Percentiles rank a stretch among this genome's conserved stretches.
Conservation (phyloP, 139 green algal species). For the Dunaliella primolecta region DNA sequence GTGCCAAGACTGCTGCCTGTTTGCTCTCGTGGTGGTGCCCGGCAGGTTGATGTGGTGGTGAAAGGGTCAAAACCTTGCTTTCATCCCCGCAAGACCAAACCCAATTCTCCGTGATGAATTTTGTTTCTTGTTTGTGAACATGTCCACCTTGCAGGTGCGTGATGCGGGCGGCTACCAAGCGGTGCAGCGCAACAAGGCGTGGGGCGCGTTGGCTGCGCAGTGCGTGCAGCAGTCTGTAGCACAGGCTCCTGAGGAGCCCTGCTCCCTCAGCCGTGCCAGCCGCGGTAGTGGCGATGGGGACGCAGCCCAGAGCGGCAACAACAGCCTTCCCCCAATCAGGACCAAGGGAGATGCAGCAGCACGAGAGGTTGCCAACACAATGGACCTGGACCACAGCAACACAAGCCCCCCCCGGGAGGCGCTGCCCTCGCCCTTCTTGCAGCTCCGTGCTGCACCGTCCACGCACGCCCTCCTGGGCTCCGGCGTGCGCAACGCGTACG, state of each 20-base stretch:
- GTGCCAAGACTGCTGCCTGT: too few species aligned
- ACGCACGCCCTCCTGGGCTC: neutral
- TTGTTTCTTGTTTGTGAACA: too few species aligned
- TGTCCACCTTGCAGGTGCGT: too few species aligned
- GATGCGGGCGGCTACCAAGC: neutral
- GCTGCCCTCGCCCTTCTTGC: neutral
- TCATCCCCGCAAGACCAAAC: too few species aligned
- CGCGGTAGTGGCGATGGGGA: too few species aligned
- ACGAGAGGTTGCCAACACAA: too few species aligned
- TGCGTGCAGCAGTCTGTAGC: neutral
- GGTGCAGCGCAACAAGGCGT: neutral
- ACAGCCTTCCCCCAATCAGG: neutral
- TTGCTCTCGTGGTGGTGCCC: too few species aligned
- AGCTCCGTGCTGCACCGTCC: neutral
- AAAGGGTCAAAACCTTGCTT: too few species aligned
- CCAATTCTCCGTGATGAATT: too few species aligned
- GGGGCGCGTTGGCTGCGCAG: neutral
- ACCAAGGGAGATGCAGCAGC: too few species aligned
- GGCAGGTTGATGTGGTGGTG: too few species aligned
- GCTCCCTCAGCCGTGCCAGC: neutral
- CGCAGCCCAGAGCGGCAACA: neutral
- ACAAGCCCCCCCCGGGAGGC: neutral
- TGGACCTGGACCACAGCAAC: neutral
- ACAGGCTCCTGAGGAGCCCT: neutral
- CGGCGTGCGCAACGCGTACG: neutral